These are phyloP conservation scores for Persicaria maculosa DNA, from an alignment of 148 eudicot species.

Conservation along the genomic window DNA sequence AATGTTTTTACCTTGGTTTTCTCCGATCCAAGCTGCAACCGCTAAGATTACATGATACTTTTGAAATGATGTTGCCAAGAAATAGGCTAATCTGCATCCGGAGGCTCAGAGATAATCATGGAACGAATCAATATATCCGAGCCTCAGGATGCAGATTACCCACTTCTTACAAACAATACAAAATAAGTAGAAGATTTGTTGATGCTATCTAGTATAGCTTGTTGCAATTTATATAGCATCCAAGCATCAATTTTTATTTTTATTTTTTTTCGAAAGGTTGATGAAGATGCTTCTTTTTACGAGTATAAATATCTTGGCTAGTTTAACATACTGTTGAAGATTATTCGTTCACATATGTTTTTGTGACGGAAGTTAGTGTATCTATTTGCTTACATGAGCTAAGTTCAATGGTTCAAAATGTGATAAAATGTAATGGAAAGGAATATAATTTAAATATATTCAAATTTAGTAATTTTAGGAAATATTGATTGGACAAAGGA, in stretches of 20 bases:
- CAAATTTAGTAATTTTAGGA: not conserved
- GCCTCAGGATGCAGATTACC: constrained; percentile 20
- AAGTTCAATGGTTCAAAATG: not conserved
- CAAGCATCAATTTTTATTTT: not conserved
- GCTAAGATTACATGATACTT: not conserved
- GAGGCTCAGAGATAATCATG: constrained; percentile 8
- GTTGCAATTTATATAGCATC: constrained; percentile 2
- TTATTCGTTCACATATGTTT: not conserved
- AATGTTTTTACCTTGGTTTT: too few relatives aligned
- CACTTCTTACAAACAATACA: constrained; percentile 9
- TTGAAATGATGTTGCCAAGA: not conserved
- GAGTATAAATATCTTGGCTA: not conserved
- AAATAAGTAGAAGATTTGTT: not conserved
- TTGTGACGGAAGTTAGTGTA: not conserved
- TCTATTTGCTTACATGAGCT: not conserved
- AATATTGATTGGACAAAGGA: not conserved
- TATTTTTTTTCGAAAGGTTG: not conserved
- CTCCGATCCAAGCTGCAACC: not conserved
- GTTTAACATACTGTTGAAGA: not conserved
- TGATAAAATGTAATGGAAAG: not conserved
- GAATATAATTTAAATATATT: not conserved
- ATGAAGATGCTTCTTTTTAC: constrained; percentile 5
- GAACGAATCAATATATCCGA: not conserved
- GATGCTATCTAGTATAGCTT: not conserved
- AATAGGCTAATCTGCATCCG: not conserved